Percentiles rank a stretch among this genome's conserved stretches.
phyloP scores from a whole-genome alignment of 225 moss, liverwort and hornwort species.

The Pseudoscleropodium purum region DNA sequence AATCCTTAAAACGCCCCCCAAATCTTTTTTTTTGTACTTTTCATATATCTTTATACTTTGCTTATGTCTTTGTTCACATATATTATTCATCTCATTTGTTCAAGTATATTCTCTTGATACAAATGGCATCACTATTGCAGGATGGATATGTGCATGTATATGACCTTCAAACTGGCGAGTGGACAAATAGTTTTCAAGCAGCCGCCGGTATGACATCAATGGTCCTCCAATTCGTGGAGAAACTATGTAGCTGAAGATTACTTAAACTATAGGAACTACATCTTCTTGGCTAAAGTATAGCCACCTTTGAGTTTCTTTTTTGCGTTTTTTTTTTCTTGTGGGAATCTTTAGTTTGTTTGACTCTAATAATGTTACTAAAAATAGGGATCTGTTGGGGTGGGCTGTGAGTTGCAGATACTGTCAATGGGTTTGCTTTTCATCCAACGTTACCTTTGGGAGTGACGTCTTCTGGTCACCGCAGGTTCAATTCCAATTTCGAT shows the following conservation, averaged over 20 bases:
- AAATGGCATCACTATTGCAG: slow-evolving; percentile 4
- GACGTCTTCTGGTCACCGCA: slow-evolving; percentile 93
- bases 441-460: slow-evolving; percentile 80
- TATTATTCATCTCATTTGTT: neutral
- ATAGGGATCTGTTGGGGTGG: neutral
- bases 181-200: slow-evolving; percentile 86
- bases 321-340: neutral
- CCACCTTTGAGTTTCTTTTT: neutral
- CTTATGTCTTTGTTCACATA: neutral
- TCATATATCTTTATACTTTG: neutral
- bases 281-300: neutral
- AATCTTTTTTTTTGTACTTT: neutral
- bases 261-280: neutral
- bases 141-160: slow-evolving; percentile 91
- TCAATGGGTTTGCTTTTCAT: slow-evolving; percentile 91
- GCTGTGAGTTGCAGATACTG: slow-evolving; percentile 61
- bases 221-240: neutral
- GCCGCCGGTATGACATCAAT: slow-evolving; percentile 50
- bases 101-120: neutral
- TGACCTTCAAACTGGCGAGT: slow-evolving; percentile 76
- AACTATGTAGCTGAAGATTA: neutral
- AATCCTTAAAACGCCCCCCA: neutral
- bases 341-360: neutral
- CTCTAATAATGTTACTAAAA: neutral
- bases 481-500: slow-evolving; percentile 43